phyloP scores from a whole-genome alignment of 371 early-diverging fungal genomes.

The Funneliformis caledonium region DNA sequence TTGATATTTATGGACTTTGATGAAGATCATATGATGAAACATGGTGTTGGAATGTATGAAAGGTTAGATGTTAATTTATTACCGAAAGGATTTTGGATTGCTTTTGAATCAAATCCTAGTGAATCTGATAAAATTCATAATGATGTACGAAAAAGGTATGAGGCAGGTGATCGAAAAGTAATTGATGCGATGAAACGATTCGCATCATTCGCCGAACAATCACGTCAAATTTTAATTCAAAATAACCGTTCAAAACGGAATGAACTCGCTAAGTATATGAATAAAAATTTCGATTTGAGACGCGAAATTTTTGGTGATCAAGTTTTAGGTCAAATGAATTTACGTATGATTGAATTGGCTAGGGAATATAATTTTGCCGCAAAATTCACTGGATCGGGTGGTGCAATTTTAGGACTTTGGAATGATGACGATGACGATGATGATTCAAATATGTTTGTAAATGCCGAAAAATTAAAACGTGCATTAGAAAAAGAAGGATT shows the following conservation, averaged over 20 bases:
- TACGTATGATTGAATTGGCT: slow-evolving; percentile 58
- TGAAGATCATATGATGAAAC: slow-evolving; percentile 54
- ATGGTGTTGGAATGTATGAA: slow-evolving; percentile 60
- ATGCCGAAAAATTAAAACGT: slow-evolving; percentile 21
- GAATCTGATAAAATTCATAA: slow-evolving; percentile 73
- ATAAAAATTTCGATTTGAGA: slow-evolving; percentile 57
- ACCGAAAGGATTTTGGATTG: slow-evolving; percentile 55
- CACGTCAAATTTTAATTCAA: slow-evolving; percentile 37
- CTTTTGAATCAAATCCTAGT: slow-evolving; percentile 67
- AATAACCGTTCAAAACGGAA: background rate
- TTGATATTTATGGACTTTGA: slow-evolving; percentile 74
- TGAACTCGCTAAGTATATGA: slow-evolving; percentile 47
- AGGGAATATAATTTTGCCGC: slow-evolving; percentile 52
- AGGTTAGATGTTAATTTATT: slow-evolving; percentile 48
- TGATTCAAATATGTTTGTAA: background rate
- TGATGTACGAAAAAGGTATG: slow-evolving; percentile 60
- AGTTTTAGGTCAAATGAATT: slow-evolving; percentile 52
- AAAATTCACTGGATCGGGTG: slow-evolving; percentile 63
- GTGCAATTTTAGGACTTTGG: slow-evolving; percentile 58
- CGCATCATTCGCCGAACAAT: slow-evolving; percentile 56
- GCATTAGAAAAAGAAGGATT: slow-evolving; percentile 32
- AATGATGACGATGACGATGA: slow-evolving; percentile 42
- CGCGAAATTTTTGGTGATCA: slow-evolving; percentile 55
- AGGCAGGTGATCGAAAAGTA: slow-evolving; percentile 62
- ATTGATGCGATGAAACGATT: slow-evolving; percentile 63